Percentiles rank a stretch among this genome's conserved stretches.
These are phyloP conservation scores for Aspergillus aculeatus DNA, from an alignment of 2,329 filamentous ascomycete species.

Conservation along the genomic window DNA sequence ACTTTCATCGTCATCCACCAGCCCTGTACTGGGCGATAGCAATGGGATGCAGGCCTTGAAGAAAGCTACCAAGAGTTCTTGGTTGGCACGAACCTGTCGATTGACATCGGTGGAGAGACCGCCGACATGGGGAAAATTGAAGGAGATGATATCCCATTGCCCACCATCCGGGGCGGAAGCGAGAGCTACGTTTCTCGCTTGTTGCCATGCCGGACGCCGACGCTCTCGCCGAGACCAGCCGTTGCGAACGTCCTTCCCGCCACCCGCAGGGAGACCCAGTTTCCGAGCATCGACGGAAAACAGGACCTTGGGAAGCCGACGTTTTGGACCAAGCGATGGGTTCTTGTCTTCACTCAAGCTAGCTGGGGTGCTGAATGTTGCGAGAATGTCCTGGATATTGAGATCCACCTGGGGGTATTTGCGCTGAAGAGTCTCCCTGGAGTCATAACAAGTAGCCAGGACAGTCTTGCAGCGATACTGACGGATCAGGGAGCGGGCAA, in stretches of 20 bases:
- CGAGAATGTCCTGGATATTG: conserved; percentile 52
- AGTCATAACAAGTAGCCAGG: conserved; percentile 48
- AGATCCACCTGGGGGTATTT: conserved; percentile 73
- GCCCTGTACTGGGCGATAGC: conserved; percentile 31
- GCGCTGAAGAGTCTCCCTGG: conserved; percentile 50
- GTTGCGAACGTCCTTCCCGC: conserved; percentile 46
- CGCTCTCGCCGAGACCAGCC: conserved; percentile 34
- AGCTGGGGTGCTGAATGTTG: conserved; percentile 6
- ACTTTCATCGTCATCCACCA: conserved; percentile 19
- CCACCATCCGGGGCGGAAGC: conserved; percentile 23
- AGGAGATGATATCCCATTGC: conserved; percentile 75
- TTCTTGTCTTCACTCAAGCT: neutral
- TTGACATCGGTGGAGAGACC: conserved; percentile 91
- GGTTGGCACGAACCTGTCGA: conserved; percentile 88
- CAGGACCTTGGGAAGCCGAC: conserved; percentile 31
- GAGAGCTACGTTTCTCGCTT: conserved; percentile 1
- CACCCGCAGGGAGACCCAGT: conserved; percentile 36
- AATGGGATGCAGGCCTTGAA: conserved; percentile 47
- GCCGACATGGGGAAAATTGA: conserved; percentile 97
- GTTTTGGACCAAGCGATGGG: conserved; percentile 1
- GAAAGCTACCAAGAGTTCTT: conserved; percentile 55
- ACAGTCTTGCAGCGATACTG: conserved; percentile 43
- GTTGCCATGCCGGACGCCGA: conserved; percentile 31
- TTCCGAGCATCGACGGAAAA: conserved; percentile 47
- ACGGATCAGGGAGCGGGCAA: conserved; percentile 44